A percentile compares a stretch with the other conserved stretches of the same genome.
phyloP scores from a whole-genome alignment of 2,329 filamentous ascomycete genomes.

The Botrytis pseudocinerea region DNA sequence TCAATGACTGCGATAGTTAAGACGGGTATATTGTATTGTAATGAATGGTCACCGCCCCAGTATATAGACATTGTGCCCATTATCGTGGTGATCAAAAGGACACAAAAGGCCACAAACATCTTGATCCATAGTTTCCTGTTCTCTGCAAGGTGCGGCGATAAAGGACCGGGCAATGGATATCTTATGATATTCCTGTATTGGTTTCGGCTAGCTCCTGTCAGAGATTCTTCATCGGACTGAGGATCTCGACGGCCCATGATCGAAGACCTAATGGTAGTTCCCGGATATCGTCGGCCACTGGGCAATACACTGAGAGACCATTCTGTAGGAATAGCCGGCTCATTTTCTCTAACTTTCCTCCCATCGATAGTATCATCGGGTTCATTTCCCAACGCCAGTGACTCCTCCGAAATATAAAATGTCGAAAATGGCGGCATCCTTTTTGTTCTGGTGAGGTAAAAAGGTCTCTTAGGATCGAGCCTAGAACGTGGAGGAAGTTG shows the following conservation, averaged over 20 bases:
- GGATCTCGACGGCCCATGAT: not conserved
- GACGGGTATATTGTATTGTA: conserved; percentile 27
- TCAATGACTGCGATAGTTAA: conserved; percentile 30
- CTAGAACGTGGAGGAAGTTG: conserved; percentile 12
- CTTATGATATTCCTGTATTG: conserved; percentile 15
- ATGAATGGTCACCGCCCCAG: conserved; percentile 29
- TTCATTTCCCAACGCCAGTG: not conserved
- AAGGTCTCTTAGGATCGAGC: conserved; percentile 9
- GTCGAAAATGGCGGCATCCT: conserved; percentile 17
- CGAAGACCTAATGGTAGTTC: conserved; percentile 4
- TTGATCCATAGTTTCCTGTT: conserved; percentile 30
- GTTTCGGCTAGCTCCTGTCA: not conserved
- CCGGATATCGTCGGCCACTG: not conserved
- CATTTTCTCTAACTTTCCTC: not conserved
- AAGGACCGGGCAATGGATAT: conserved; percentile 23
- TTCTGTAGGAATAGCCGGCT: not conserved
- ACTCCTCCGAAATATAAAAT: conserved; percentile 21
- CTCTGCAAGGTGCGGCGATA: conserved; percentile 23
- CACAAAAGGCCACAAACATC: conserved; percentile 26
- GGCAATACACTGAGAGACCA: not conserved
- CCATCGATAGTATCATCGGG: not conserved
- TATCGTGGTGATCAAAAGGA: conserved; percentile 27
- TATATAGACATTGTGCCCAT: conserved; percentile 30
- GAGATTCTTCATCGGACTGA: conserved; percentile 20
- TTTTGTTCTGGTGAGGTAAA: conserved; percentile 6